Evolutionary conservation across 192 early-diverging fungal genomes (phyloP), one percentile per base, ranked within the genome.

Genomic region (Funneliformis geosporum): DNA sequence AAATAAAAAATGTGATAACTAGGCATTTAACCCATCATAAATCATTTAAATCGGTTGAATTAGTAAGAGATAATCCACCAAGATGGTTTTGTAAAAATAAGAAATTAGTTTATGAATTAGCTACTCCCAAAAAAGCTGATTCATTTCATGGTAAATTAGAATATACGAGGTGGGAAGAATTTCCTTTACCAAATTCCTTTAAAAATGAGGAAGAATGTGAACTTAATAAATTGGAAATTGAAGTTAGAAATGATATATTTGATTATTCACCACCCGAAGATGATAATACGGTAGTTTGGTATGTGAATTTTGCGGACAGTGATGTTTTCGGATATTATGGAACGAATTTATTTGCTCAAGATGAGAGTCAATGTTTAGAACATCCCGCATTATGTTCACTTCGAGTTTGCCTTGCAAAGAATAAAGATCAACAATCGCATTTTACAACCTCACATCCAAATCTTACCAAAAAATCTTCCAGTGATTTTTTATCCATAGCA

Each of bases 251-350:
- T 25, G 61, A 64, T 28, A 16, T 76, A 21, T 76, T 76, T 76
- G 60, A 76, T 64, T 76, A 76, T 44, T 38, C 21, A 8, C 61
- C 75, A 44, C 75, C 59, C 1, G 75, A 76, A 14, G 55, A 42
- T 11, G 61, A 61, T 42, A 65, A 76, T 38, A 76, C 75, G 2
- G 61, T 76, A 12, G 6, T n/a, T 61, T 76, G 75, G 75, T 64
- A 76, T 76, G 16, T 76, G 7, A 76, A 76, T 60, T 76, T 76
- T 62, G 75, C 75, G 11, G 75, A 76, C n/a, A 76, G 61, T 27
- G 25, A 76, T 62, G 10, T 76, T 7, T 76, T 76, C 25, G 75
- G 61, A 46, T 76, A 76, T 64, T 76, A 76, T 65, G 59, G 60
- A 21, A 61, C 61, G n/a, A 33, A 33, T 76, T 60, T 76, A 40